phyloP scores from a whole-genome alignment of 2,329 filamentous ascomycete species.

The Colletotrichum horii region DNA sequence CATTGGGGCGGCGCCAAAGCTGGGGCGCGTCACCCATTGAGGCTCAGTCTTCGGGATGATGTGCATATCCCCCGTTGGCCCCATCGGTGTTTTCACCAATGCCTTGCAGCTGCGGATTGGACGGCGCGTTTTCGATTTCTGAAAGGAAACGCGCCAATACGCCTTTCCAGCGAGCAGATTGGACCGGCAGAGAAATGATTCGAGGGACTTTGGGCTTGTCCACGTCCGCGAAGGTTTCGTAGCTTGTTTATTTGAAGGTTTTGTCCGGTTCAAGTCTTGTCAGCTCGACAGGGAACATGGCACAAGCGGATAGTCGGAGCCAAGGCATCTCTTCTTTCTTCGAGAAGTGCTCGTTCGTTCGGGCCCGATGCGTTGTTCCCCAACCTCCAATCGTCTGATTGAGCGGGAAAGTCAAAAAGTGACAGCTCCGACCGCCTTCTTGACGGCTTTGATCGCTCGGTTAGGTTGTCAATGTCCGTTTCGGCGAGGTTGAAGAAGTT shows the following conservation, averaged over 20 bases:
- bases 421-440: neutral
- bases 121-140: neutral
- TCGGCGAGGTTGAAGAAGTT: neutral
- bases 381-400: neutral
- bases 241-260: neutral
- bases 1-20: neutral
- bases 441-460: neutral
- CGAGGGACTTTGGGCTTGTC: neutral
- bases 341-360: neutral
- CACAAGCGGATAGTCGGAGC: neutral
- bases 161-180: neutral
- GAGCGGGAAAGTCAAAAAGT: neutral
- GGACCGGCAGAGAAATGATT: neutral
- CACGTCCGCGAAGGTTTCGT: neutral
- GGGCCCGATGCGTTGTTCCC: neutral
- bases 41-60: slow-evolving; percentile 20
- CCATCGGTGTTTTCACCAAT: neutral
- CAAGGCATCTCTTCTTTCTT: neutral
- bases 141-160: neutral
- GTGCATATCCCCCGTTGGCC: slow-evolving; percentile 7
- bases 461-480: neutral
- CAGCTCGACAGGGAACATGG: slow-evolving; percentile 1
- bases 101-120: neutral
- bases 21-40: slow-evolving; percentile 18
- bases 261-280: neutral